These are phyloP conservation scores for Phytopythium oedochilum DNA, from an alignment of 352 stramenopile species.

Conservation along the genomic window DNA sequence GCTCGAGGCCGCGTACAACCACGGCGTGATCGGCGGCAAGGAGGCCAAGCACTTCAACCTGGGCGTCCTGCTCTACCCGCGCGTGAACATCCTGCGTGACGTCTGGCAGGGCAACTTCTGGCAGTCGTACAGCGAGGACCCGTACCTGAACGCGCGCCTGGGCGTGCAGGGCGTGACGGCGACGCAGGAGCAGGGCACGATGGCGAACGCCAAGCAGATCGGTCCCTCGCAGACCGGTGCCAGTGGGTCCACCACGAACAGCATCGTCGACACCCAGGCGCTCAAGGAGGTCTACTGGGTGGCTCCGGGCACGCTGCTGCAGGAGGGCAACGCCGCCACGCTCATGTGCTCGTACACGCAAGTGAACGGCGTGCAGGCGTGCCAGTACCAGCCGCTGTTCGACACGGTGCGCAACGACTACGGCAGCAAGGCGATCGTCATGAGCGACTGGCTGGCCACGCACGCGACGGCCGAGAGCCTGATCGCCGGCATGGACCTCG, in stretches of 20 bases:
- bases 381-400: constrained; percentile 24
- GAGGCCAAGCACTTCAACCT: constrained; percentile 28
- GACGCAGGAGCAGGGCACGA: constrained; percentile 19
- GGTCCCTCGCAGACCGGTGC: constrained; percentile 19
- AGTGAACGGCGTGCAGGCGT: constrained; percentile 22
- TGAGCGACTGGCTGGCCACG: constrained; percentile 24
- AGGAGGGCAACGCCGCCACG: constrained; percentile 24
- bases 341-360: constrained; percentile 31
- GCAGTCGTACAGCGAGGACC: constrained; percentile 30
- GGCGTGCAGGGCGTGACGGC: constrained; percentile 17
- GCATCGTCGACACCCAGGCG: constrained; percentile 20
- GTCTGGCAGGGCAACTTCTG: constrained; percentile 19
- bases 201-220: constrained; percentile 29
- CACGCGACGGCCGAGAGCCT: constrained; percentile 24
- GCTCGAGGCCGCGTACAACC: constrained; percentile 18
- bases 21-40: constrained; percentile 24
- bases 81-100: constrained; percentile 28
- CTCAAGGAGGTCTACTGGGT: constrained; percentile 26
- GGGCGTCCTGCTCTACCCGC: constrained; percentile 16
- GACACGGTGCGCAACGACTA: constrained; percentile 25
- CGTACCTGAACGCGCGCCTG: constrained; percentile 22
- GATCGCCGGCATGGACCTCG: constrained; percentile 24
- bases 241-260: constrained; percentile 17
- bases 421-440: constrained; percentile 24
- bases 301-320: constrained; percentile 17